phyloP scores from a whole-genome alignment of 2,329 filamentous ascomycete species.

The Trichoderma harzianum region DNA sequence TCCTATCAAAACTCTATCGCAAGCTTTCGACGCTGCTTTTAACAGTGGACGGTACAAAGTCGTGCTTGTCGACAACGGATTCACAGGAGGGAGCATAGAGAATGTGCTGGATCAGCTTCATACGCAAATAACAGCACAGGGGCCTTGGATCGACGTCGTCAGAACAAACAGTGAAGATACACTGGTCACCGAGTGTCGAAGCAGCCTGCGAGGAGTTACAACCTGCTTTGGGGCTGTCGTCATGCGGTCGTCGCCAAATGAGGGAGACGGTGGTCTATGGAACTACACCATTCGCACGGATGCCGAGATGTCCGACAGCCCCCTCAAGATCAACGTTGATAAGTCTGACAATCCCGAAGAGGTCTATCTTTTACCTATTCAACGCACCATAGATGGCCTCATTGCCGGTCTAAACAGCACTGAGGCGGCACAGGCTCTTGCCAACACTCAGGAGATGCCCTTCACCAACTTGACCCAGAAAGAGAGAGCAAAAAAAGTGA shows the following conservation, averaged over 20 bases:
- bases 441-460: slow-evolving; percentile 59
- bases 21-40: slow-evolving; percentile 58
- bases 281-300: slow-evolving; percentile 84
- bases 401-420: slow-evolving; percentile 58
- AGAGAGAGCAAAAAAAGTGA: slow-evolving; percentile 63
- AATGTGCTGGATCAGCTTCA: slow-evolving; percentile 63
- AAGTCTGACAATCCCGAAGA: slow-evolving; percentile 69
- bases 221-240: slow-evolving; percentile 70
- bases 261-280: slow-evolving; percentile 67
- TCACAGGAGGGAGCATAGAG: slow-evolving; percentile 67
- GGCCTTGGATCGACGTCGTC: slow-evolving; percentile 53
- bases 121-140: slow-evolving; percentile 50
- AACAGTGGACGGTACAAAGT: slow-evolving; percentile 62
- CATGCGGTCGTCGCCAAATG: slow-evolving; percentile 70
- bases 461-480: slow-evolving; percentile 70
- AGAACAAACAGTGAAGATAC: slow-evolving; percentile 54
- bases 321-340: slow-evolving; percentile 60
- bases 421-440: slow-evolving; percentile 35
- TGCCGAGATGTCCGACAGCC: slow-evolving; percentile 57
- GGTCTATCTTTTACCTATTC: slow-evolving; percentile 74
- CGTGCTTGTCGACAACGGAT: slow-evolving; percentile 74
- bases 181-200: slow-evolving; percentile 61
- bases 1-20: slow-evolving; percentile 60
- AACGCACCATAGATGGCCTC: slow-evolving; percentile 70
- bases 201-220: slow-evolving; percentile 63